Percentiles rank a stretch among this genome's conserved stretches.
These are phyloP conservation scores for Leccinum imitatum DNA, from an alignment of 768 basidiomycete species.

Conservation along the genomic window DNA sequence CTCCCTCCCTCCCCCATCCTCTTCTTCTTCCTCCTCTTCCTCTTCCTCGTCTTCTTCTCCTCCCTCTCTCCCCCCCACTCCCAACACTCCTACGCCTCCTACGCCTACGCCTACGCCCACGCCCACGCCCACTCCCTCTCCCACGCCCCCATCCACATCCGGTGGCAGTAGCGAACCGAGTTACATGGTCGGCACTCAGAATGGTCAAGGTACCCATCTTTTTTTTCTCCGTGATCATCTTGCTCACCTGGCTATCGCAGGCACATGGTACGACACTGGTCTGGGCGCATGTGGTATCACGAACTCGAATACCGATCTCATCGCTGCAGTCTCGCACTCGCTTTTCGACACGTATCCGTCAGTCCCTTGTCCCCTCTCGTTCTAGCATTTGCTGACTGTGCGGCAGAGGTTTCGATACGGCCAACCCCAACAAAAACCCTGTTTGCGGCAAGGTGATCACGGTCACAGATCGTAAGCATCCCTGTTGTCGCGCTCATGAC, in stretches of 20 bases:
- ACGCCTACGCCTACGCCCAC: not conserved
- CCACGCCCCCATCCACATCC: constrained; percentile 10
- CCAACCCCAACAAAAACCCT: constrained; percentile 75
- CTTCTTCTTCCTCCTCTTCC: not conserved
- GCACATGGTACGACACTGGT: constrained; percentile 35
- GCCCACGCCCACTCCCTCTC: not conserved
- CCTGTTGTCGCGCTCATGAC: not conserved
- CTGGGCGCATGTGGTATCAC: constrained; percentile 43
- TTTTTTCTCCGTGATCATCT: not conserved
- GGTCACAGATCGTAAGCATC: constrained; percentile 44
- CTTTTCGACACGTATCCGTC: constrained; percentile 39
- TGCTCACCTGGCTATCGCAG: constrained; percentile 17
- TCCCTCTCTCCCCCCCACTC: not conserved
- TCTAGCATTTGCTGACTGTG: constrained; percentile 1
- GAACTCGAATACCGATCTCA: constrained; percentile 29
- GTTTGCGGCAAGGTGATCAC: constrained; percentile 54
- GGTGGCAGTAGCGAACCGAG: constrained; percentile 29
- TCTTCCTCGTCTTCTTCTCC: not conserved
- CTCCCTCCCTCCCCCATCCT: not conserved
- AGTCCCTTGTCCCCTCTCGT: constrained; percentile 4
- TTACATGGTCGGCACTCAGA: constrained; percentile 48
- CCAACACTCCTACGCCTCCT: not conserved
- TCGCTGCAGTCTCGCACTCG: constrained; percentile 36
- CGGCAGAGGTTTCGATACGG: constrained; percentile 51
- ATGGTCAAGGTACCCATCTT: constrained; percentile 42